These are phyloP conservation scores for Aphanoascus verrucosus DNA, from an alignment of 2,329 filamentous ascomycete genomes.

Conservation along the genomic window DNA sequence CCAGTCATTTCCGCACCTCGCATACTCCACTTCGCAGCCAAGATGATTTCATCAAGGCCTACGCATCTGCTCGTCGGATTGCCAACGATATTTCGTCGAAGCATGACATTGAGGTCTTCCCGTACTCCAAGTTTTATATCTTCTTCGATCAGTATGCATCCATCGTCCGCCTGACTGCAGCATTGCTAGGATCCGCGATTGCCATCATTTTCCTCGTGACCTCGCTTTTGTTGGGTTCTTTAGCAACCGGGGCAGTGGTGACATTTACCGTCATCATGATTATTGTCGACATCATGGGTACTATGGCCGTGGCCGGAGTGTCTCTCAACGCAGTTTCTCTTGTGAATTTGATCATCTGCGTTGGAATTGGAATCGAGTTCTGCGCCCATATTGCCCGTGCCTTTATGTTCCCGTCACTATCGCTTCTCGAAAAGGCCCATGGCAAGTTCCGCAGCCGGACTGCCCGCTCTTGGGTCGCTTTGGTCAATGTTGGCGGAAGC, in stretches of 20 bases:
- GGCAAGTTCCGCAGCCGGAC: constrained; percentile 70
- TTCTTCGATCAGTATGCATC: constrained; percentile 96
- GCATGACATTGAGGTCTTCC: constrained; percentile 76
- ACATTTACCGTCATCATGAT: constrained; percentile 86
- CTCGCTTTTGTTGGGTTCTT: constrained; percentile 68
- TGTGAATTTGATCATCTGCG: constrained; percentile 93
- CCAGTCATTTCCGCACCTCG: constrained; percentile 83
- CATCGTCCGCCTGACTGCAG: constrained; percentile 69
- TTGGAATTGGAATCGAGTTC: constrained; percentile 94
- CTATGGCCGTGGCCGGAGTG: constrained; percentile 81
- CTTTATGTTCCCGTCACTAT: constrained; percentile 82
- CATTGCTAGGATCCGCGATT: constrained; percentile 70
- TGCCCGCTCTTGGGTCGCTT: constrained; percentile 78
- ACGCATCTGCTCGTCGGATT: constrained; percentile 80
- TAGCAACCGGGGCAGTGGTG: constrained; percentile 70
- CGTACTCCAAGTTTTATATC: constrained; percentile 95
- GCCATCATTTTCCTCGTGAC: constrained; percentile 76
- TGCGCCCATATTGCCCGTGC: constrained; percentile 93
- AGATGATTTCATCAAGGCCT: constrained; percentile 83
- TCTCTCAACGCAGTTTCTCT: constrained; percentile 90
- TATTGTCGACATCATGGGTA: constrained; percentile 83
- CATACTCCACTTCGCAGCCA: constrained; percentile 82
- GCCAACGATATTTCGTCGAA: constrained; percentile 59
- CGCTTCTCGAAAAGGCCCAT: constrained; percentile 69
- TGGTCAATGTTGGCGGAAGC: constrained; percentile 87